Evolutionary conservation across 2,329 filamentous ascomycete genomes (phyloP), one percentile per base, ranked within the genome.

Genomic region (Zasmidium angulare): DNA sequence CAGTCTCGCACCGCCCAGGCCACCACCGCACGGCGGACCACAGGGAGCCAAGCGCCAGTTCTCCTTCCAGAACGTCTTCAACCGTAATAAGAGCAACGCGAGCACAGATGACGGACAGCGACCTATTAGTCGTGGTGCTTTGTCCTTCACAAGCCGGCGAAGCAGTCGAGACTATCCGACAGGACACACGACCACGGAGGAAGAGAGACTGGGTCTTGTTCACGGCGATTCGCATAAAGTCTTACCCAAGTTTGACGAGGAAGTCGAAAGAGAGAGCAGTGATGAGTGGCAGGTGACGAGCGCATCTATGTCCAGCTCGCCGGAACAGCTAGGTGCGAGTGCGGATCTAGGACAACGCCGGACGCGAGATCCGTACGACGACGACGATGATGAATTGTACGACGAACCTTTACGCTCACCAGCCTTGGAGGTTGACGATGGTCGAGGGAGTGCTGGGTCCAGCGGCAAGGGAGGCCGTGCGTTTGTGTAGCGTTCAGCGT

Each of bases 41-140:
- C 19, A 24, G 17, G 29, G 53, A 31, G 85, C 89, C 11, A 84
- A 91, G 61, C 90, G 93, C 61, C 91, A 96, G 71, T 99, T 98
- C 77, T 96, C 90, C 19, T 98, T 98, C 80, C 89, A 93, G 65
- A 91, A 89, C 65, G 86, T 96, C 54, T 95, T 97, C 75, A 79
- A 79, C 61, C 83, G 87, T 52, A 77, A 81, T 65, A 80, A 79
- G 60, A 63, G 64, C 40, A 36, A 68, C n/a, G 61, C 64, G 3
- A 61, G 55, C 23, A 63, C 62, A n/a, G 63, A 64, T n/a, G 66
- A 63, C n/a, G 64, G 56, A 17, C 48, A 63, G 3, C 67, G 74
- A 11, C 73, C 74, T 1, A 61, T 68, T n/a, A 72, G 69, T 26
- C 66, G 74, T 46, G 69, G 72, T 53, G 71, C 69, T 2, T 59